These are phyloP conservation scores for Xylariaceae sp. DNA, from an alignment of 2,329 filamentous ascomycete genomes.

Conservation along the genomic window DNA sequence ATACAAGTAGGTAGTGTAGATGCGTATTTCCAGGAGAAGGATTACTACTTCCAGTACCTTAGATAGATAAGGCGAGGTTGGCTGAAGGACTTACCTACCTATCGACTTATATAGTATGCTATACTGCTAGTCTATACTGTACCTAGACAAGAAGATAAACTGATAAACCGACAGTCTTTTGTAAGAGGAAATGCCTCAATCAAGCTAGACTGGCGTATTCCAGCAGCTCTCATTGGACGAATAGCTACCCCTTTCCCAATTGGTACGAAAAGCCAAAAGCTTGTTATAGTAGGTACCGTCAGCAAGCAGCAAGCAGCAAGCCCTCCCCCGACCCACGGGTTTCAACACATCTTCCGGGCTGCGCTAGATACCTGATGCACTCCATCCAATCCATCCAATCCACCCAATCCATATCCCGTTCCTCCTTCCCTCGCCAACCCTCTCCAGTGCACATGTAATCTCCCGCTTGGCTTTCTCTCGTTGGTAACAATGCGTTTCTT, in stretches of 20 bases:
- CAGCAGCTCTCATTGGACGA: slow-evolving; percentile 6
- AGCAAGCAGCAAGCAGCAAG: too few relatives aligned
- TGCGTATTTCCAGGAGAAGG: too few relatives aligned
- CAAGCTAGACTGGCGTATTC: not conserved
- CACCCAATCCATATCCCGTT: slow-evolving; percentile 19
- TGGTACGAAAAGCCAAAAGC: too few relatives aligned
- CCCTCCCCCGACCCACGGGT: slow-evolving; percentile 23
- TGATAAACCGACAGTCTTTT: not conserved
- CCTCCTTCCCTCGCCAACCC: slow-evolving; percentile 24
- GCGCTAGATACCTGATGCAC: slow-evolving; percentile 18
- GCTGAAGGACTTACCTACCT: too few relatives aligned
- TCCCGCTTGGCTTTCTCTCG: slow-evolving; percentile 19
- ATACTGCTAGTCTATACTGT: too few relatives aligned
- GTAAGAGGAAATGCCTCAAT: not conserved
- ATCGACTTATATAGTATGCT: too few relatives aligned
- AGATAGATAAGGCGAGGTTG: too few relatives aligned
- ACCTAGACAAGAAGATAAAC: not conserved
- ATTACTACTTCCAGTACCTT: too few relatives aligned
- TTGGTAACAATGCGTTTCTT: slow-evolving; percentile 15
- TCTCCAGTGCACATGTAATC: slow-evolving; percentile 22
- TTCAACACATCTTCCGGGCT: slow-evolving; percentile 14
- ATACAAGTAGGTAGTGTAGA: too few relatives aligned
- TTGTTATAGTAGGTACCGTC: too few relatives aligned
- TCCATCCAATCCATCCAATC: slow-evolving; percentile 17
- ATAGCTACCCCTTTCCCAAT: slow-evolving; percentile 8